Evolutionary conservation across 2,329 filamentous ascomycete genomes (phyloP).

Genomic region (Raffaelea arxii): DNA sequence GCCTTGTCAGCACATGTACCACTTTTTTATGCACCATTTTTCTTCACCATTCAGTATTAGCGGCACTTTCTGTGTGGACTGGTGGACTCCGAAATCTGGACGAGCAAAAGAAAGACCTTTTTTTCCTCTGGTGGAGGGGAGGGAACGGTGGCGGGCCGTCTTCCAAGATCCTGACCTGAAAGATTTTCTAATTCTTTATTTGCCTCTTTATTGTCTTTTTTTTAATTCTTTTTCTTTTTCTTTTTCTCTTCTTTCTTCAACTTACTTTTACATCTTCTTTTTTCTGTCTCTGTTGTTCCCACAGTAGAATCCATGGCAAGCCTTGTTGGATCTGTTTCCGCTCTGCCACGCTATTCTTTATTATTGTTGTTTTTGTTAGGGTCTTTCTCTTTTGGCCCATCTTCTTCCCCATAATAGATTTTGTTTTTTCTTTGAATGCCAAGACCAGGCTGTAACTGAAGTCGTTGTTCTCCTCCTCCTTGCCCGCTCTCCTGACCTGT

Average conservation of each 20-base stretch:
- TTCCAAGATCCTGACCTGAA: neutral
- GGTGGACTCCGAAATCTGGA: neutral
- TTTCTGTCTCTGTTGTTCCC: neutral
- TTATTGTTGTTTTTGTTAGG: neutral
- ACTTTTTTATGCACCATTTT: too few species aligned
- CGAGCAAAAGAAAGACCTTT: neutral
- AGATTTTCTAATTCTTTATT: neutral
- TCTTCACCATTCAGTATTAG: neutral
- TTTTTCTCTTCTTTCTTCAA: neutral
- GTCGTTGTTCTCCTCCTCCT: neutral
- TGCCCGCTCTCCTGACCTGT: neutral
- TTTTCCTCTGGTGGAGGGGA: too few species aligned
- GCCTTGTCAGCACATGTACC: too few species aligned
- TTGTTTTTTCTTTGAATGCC: neutral
- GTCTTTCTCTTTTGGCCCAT: neutral
- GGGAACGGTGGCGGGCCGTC: neutral
- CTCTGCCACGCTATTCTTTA: neutral
- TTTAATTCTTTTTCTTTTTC: neutral
- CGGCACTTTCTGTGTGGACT: too few species aligned
- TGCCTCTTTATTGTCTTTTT: neutral
- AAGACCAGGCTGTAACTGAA: neutral
- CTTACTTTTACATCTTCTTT: neutral
- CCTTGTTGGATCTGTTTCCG: neutral
- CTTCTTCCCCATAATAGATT: too few species aligned
- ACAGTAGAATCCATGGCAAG: neutral